These are phyloP conservation scores for Torulaspora maleeae DNA, from an alignment of 805 yeast species.

Conservation along the genomic window DNA sequence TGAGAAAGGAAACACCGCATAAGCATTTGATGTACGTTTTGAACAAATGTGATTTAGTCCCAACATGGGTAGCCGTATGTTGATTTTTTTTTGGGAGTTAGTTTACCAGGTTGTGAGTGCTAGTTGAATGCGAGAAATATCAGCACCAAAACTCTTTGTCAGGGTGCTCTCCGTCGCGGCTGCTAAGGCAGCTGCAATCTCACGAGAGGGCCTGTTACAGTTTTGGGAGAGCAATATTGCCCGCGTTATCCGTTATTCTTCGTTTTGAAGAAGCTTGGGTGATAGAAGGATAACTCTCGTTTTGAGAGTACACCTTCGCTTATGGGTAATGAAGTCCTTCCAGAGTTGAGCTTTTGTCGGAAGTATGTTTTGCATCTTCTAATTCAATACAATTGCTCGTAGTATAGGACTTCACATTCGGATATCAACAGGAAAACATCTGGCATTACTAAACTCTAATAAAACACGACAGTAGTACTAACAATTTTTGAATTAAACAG, in stretches of 20 bases:
- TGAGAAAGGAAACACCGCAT: conserved; percentile 90
- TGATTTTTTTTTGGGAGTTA: conserved; percentile 18
- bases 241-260: conserved; percentile 43
- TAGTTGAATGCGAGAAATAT: conserved; percentile 2
- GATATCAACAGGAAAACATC: neutral
- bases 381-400: conserved; percentile 49
- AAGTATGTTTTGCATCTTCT: conserved; percentile 1
- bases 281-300: conserved; percentile 40
- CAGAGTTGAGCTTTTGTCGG: conserved; percentile 68
- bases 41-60: conserved; percentile 97
- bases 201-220: conserved; percentile 87
- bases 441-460: neutral
- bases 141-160: conserved; percentile 80
- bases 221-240: conserved; percentile 82
- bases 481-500: conserved; percentile 41
- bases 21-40: conserved; percentile 91
- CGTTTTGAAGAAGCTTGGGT: conserved; percentile 37
- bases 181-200: conserved; percentile 26
- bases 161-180: conserved; percentile 49
- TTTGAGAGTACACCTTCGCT: conserved; percentile 42
- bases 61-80: conserved; percentile 99
- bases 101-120: neutral
- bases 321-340: conserved; percentile 48
- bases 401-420: conserved; percentile 80
- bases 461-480: conserved; percentile 28